phyloP scores from a whole-genome alignment of 2,329 filamentous ascomycete species.

The Claviceps purpurea region DNA sequence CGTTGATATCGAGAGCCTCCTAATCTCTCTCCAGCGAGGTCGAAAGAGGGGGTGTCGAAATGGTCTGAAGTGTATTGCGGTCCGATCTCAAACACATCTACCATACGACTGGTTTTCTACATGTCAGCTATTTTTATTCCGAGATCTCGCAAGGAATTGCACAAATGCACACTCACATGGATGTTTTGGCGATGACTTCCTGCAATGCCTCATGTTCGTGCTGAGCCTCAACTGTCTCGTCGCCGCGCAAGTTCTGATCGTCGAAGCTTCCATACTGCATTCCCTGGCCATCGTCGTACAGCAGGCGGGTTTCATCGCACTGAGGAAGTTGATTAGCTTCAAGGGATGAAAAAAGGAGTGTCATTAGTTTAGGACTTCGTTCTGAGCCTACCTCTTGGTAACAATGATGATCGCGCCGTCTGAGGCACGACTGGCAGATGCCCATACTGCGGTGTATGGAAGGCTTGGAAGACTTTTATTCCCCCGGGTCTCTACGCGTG shows the following conservation, averaged over 20 bases:
- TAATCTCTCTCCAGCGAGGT: constrained; percentile 38
- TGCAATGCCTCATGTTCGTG: constrained; percentile 52
- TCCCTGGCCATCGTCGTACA: constrained; percentile 47
- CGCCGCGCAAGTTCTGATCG: constrained; percentile 38
- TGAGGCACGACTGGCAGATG: constrained; percentile 47
- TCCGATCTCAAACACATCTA: constrained; percentile 54
- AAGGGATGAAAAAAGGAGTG: not conserved
- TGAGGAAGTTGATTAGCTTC: constrained; percentile 14
- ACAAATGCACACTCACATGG: constrained; percentile 34
- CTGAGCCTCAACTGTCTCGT: constrained; percentile 49
- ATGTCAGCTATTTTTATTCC: not conserved
- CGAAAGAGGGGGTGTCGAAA: constrained; percentile 28
- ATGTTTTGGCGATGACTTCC: constrained; percentile 49
- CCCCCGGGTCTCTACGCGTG: not conserved
- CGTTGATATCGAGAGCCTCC: constrained; percentile 46
- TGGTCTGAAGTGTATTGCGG: constrained; percentile 32
- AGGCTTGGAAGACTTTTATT: not conserved
- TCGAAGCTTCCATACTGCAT: constrained; percentile 51
- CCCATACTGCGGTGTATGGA: constrained; percentile 32
- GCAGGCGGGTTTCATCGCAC: constrained; percentile 43
- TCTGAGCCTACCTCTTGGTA: constrained; percentile 33
- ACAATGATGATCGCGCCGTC: constrained; percentile 33
- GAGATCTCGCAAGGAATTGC: not conserved
- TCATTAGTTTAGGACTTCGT: not conserved
- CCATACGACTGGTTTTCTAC: constrained; percentile 40